Evolutionary conservation across 2,329 filamentous ascomycete genomes (phyloP).

Genomic region (Thermochaetoides dissita): DNA sequence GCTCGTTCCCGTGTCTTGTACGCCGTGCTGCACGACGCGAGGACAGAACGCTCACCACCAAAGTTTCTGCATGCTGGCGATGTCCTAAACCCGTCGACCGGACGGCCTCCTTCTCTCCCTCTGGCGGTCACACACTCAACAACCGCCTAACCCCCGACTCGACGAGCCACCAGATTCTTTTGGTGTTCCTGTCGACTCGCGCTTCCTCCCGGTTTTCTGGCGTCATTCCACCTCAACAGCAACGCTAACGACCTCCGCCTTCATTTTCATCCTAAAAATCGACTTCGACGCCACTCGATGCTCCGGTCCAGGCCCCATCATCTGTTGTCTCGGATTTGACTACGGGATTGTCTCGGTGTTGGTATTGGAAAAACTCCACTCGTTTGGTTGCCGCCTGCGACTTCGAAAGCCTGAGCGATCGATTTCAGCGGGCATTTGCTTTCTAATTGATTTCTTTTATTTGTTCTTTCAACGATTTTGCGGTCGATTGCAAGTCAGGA

Average conservation of each 20-base stretch:
- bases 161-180: background rate
- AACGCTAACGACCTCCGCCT: background rate
- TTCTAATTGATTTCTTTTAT: background rate
- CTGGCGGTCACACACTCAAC: too few species aligned
- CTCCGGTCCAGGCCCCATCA: background rate
- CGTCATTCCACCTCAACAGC: background rate
- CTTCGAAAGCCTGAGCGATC: too few species aligned
- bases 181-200: background rate
- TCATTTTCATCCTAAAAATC: background rate
- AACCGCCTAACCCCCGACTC: background rate
- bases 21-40: too few species aligned
- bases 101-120: too few species aligned
- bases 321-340: background rate
- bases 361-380: constrained; percentile 1
- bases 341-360: constrained; percentile 1
- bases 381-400: too few species aligned
- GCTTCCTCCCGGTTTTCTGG: background rate
- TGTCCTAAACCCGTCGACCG: too few species aligned
- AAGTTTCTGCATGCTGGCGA: too few species aligned
- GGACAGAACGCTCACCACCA: too few species aligned
- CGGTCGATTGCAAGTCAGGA: background rate
- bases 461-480: background rate
- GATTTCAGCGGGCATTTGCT: background rate
- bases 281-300: too few species aligned
- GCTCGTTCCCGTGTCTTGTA: too few species aligned